phyloP scores from a whole-genome alignment of 2,329 filamentous ascomycete species.

The Colletotrichum graminicola region DNA sequence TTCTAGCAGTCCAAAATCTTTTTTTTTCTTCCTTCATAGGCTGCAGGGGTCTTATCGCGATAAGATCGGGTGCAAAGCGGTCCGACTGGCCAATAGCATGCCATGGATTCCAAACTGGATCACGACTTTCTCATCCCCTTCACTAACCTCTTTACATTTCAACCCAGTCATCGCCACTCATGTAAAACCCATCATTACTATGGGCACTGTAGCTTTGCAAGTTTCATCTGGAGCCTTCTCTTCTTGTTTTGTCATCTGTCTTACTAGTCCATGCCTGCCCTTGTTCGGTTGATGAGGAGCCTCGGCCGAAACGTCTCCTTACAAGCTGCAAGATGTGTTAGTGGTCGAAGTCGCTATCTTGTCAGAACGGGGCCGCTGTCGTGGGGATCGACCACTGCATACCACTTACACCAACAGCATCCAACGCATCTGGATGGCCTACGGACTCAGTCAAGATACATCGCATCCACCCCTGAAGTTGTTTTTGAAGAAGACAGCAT shows the following conservation, averaged over 20 bases:
- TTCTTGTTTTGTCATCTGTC: background rate
- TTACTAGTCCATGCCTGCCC: conserved; percentile 17
- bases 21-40: conserved; percentile 4
- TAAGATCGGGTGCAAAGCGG: conserved; percentile 35
- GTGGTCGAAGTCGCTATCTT: conserved; percentile 7
- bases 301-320: conserved; percentile 22
- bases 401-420: background rate
- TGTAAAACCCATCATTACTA: background rate
- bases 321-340: conserved; percentile 31
- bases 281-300: conserved; percentile 25
- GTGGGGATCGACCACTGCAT: background rate
- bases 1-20: conserved; percentile 35
- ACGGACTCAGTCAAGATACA: background rate
- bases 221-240: background rate
- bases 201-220: background rate
- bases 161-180: background rate
- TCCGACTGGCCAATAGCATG: conserved; percentile 31
- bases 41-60: conserved; percentile 40
- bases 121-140: background rate
- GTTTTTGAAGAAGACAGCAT: conserved; percentile 72
- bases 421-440: background rate
- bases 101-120: conserved; percentile 22
- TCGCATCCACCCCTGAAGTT: background rate
- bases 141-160: background rate
- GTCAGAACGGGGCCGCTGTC: conserved; percentile 7